Evolutionary conservation across 495 filamentous ascomycete species (phyloP), one percentile per base, ranked within the genome.

Genomic region (Tuber calosporum): DNA sequence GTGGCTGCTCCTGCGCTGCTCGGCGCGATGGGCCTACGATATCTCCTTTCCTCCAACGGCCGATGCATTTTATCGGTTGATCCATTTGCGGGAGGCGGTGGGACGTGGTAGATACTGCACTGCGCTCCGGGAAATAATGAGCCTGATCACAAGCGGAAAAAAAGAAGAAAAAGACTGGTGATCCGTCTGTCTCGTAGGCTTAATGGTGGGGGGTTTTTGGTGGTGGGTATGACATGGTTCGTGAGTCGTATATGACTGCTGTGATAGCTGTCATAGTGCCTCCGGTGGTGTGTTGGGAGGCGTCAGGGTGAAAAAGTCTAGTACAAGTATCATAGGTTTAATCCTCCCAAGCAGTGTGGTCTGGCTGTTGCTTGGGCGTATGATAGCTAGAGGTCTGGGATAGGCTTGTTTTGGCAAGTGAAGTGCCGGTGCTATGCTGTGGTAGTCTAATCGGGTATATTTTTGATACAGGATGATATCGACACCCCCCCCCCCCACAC

Each of bases 271-370:
- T n/a, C n/a, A n/a, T n/a, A 8, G 17, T 68, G 34, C 42, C 58
- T 74, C 53, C 68, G 34, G 58, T n/a, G n/a, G 73, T 74, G 72
- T 58, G 67, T 72, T 43, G 39, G 69, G 40, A 67, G 73, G 69
- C 22, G 67, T 53, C 17, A 2, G 0, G 42, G 4, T 20, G 42
- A 20, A 20, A 19, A 20, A 3, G 42, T 19, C 20, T 5, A 6
- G 42, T 43, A 17, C 5, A 45, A 0, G 20, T 9, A 11, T 19
- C 8, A 11, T 19, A 9, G 17, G 20, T 48, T 48, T n/a, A n/a
- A 9, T 48, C 9, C 20, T 7, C 4, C 2, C 22, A 48, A n/a
- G 45, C 1, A 9, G 20, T 48, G 45, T n/a, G 45, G 45, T 48
- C 20, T n/a, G 6, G 20, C 6, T n/a, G 20, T 22, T 48, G 45